Evolutionary conservation across 208 protist genomes (phyloP).

Genomic region (Naegleria lovaniensis): DNA sequence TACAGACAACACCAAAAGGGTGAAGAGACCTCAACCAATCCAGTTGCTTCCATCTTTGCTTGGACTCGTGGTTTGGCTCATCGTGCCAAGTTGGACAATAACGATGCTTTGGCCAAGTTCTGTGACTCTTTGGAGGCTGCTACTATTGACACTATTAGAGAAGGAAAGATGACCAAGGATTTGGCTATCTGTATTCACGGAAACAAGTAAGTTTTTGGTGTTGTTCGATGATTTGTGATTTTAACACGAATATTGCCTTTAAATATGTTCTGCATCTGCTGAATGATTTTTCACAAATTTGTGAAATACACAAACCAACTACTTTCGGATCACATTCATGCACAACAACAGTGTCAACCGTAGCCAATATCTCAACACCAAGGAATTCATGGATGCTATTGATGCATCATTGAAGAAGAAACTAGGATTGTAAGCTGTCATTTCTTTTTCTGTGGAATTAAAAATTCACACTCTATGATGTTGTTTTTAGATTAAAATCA

Average conservation of each 20-base stretch:
- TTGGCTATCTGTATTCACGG: conserved; percentile 87
- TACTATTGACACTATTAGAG: conserved; percentile 80
- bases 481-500: too few relatives aligned
- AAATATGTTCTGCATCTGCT: too few relatives aligned
- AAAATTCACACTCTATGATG: neutral
- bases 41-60: conserved; percentile 94
- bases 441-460: neutral
- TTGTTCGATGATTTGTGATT: neutral
- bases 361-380: conserved; percentile 49
- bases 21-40: conserved; percentile 92
- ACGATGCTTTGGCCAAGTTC: conserved; percentile 78
- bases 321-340: neutral
- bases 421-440: conserved; percentile 23
- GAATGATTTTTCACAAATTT: too few relatives aligned
- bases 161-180: conserved; percentile 95
- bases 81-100: conserved; percentile 88
- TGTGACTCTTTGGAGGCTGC: conserved; percentile 69
- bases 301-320: neutral
- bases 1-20: conserved; percentile 90
- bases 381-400: conserved; percentile 52
- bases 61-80: conserved; percentile 90
- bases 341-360: neutral
- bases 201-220: conserved; percentile 32
- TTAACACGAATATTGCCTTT: neutral
- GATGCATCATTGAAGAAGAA: conserved; percentile 39